A percentile compares a stretch with the other conserved stretches of the same genome.
phyloP scores from a whole-genome alignment of 768 basidiomycete species.

The Boletus rufocinnamomeus region DNA sequence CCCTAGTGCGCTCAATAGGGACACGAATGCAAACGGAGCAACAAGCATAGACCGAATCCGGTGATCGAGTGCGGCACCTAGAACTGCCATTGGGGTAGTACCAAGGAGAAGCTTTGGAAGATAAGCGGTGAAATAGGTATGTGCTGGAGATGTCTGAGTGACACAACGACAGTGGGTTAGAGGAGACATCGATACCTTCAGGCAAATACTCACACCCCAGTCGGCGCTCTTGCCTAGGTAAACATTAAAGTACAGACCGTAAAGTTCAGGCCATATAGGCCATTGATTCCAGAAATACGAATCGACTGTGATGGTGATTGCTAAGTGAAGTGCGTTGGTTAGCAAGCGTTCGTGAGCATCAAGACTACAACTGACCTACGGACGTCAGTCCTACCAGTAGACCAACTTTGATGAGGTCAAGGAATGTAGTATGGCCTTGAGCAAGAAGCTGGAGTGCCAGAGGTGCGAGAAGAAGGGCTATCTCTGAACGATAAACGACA shows the following conservation, averaged over 20 bases:
- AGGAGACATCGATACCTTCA: not conserved
- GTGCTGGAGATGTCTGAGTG: constrained; percentile 64
- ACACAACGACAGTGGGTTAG: not conserved
- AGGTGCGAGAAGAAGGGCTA: constrained; percentile 65
- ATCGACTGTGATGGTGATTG: constrained; percentile 65
- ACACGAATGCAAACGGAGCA: constrained; percentile 55
- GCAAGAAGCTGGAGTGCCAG: constrained; percentile 57
- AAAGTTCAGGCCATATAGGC: constrained; percentile 86
- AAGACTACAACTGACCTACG: constrained; percentile 43
- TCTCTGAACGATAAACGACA: constrained; percentile 78
- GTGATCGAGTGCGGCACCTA: constrained; percentile 52
- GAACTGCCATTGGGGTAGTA: constrained; percentile 57
- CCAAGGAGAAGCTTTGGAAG: constrained; percentile 80
- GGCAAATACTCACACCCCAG: constrained; percentile 77
- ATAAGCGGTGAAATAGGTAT: constrained; percentile 62
- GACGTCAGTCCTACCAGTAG: constrained; percentile 50
- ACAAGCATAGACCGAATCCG: constrained; percentile 53
- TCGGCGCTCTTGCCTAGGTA: constrained; percentile 81
- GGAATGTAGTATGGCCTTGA: constrained; percentile 44
- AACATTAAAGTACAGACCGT: constrained; percentile 82
- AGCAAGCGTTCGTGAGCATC: not conserved
- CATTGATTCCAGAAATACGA: constrained; percentile 81
- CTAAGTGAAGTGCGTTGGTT: constrained; percentile 38
- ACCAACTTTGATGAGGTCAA: constrained; percentile 50
- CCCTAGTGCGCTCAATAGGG: constrained; percentile 68